Evolutionary conservation across 768 basidiomycete species (phyloP), one percentile per base, ranked within the genome.

Genomic region (Strobilomyces confusus): DNA sequence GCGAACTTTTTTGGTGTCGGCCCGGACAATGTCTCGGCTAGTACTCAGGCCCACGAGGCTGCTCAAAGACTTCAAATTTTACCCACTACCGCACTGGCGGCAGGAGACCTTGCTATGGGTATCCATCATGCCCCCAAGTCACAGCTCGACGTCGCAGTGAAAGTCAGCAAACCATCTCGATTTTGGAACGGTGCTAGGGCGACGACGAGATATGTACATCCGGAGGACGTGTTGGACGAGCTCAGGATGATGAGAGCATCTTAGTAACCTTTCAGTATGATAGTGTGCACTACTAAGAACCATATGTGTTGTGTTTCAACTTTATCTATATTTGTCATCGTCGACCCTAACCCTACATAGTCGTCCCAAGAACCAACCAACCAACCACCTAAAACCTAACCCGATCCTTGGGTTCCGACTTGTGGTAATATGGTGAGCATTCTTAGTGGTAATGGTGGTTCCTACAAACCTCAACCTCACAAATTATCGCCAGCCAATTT

Each of bases 401-500:
- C 68, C 68, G 57, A 71, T 45, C 34, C 33, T 59, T 58, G 68
- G 68, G 69, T 69, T 71, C 59, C 33, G 33, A 23, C 7, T 7
- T 11, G 32, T 52, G 37, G 32, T 26, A 48, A 43, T 29, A 68
- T 68, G 66, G 66, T 67, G 43, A 57, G 66, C 12, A 23, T 20
- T 36, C 44, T 25, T 42, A 22, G 5, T 37, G 20, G 29, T 17
- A 30, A n/a, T n/a, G 32, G 14, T 41, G 23, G 22, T 32, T 44
- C 44, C 29, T 23, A 11, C 49, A 37, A 40, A 33, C 34, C 44
- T 60, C 50, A 52, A 29, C 29, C 29, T 29, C 29, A 4, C 44
- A 23, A 51, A 32, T 12, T 36, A 33, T 34, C n/a, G 2, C 29
- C 55, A 88, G 86, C 81, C 83, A 44, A 82, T 89, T 54, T 90